A percentile compares a stretch with the other conserved stretches of the same genome.
phyloP scores from a whole-genome alignment of 495 filamentous ascomycete genomes.

The Cetradonia linearis region DNA sequence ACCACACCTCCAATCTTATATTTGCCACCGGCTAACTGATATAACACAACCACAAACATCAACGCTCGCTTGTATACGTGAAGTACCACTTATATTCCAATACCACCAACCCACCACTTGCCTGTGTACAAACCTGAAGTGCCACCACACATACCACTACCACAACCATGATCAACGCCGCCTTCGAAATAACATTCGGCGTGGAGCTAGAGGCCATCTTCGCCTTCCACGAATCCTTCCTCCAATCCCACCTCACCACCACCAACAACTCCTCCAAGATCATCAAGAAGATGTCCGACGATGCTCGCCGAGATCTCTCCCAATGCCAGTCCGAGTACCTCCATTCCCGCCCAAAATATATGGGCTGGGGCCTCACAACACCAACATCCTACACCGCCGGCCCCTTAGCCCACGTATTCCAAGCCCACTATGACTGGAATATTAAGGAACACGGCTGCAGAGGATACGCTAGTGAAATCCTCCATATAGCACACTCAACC shows the following conservation, averaged over 20 bases:
- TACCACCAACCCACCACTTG: neutral
- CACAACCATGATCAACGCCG: conserved; percentile 11
- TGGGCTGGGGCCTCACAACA: conserved; percentile 23
- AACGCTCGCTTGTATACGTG: neutral
- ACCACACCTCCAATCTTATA: neutral
- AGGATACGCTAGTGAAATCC: conserved; percentile 22
- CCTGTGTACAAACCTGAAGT: neutral
- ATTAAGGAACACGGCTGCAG: conserved; percentile 9
- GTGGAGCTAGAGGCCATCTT: conserved; percentile 25
- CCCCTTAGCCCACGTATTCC: neutral
- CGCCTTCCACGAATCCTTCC: conserved; percentile 22
- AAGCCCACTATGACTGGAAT: conserved; percentile 2
- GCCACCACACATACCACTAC: neutral
- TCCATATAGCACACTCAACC: conserved; percentile 11
- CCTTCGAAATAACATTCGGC: conserved; percentile 22
- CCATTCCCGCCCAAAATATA: conserved; percentile 15
- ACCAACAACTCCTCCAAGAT: conserved; percentile 10
- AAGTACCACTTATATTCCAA: neutral
- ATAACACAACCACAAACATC: neutral
- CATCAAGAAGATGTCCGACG: conserved; percentile 17
- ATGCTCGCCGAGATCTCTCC: conserved; percentile 8
- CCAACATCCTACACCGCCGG: conserved; percentile 7
- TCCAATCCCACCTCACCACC: conserved; percentile 15
- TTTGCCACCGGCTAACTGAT: neutral
- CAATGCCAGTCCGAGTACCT: conserved; percentile 8